Evolutionary conservation across 805 yeast genomes (phyloP).

Genomic region (Saccharomycopsis microspora): DNA sequence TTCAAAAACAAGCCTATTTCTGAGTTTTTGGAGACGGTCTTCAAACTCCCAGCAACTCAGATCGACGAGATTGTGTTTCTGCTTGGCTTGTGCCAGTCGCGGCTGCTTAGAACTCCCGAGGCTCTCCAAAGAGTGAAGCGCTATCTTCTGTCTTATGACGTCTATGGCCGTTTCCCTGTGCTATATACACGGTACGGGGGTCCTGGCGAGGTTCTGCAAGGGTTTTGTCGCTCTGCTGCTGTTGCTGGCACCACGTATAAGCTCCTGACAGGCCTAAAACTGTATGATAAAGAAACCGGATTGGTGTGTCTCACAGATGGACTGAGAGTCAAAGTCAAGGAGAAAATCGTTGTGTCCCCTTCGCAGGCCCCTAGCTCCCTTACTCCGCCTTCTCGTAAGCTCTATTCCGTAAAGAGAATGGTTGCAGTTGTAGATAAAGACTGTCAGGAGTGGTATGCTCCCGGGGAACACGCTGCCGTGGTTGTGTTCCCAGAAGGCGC

Average conservation of each 20-base stretch:
- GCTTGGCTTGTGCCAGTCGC: slow-evolving; percentile 64
- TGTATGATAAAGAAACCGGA: slow-evolving; percentile 55
- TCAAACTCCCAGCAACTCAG: slow-evolving; percentile 64
- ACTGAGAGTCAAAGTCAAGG: slow-evolving; percentile 59
- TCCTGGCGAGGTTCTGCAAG: slow-evolving; percentile 92
- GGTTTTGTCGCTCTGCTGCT: slow-evolving; percentile 95
- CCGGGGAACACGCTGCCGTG: slow-evolving; percentile 72
- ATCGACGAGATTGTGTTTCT: slow-evolving; percentile 76
- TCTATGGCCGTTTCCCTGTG: slow-evolving; percentile 91
- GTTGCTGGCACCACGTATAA: slow-evolving; percentile 95
- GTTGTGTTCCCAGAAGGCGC: slow-evolving; percentile 90
- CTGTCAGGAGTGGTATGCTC: slow-evolving; percentile 87
- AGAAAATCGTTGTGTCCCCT: slow-evolving; percentile 69
- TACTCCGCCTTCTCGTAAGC: slow-evolving; percentile 20
- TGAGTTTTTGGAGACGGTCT: slow-evolving; percentile 49
- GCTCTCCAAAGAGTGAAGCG: slow-evolving; percentile 78
- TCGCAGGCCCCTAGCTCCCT: slow-evolving; percentile 38
- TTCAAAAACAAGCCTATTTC: slow-evolving; percentile 46
- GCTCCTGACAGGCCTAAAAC: slow-evolving; percentile 52
- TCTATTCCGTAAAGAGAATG: slow-evolving; percentile 58
- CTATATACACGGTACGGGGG: slow-evolving; percentile 90
- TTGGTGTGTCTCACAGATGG: slow-evolving; percentile 71
- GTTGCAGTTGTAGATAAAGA: slow-evolving; percentile 76
- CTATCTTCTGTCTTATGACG: slow-evolving; percentile 74
- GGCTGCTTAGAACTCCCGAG: slow-evolving; percentile 51